These are phyloP conservation scores for Wickerhamomyces canadensis DNA, from an alignment of 805 yeast genomes.

Conservation along the genomic window DNA sequence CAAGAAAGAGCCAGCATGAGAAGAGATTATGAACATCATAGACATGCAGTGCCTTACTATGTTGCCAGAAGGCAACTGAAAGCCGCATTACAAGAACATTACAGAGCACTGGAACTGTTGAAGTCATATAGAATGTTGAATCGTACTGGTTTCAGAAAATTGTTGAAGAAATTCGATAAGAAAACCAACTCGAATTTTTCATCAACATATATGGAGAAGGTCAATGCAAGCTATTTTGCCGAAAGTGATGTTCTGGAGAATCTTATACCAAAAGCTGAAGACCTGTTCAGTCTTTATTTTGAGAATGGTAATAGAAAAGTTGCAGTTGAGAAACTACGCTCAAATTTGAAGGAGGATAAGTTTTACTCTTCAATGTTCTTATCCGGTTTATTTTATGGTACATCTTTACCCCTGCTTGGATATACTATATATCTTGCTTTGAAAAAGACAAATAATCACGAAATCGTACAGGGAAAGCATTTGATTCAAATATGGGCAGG, in stretches of 20 bases:
- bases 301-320: constrained; percentile 64
- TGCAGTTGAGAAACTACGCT: constrained; percentile 64
- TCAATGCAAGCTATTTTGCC: constrained; percentile 53
- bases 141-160: constrained; percentile 83
- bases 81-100: constrained; percentile 64
- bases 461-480: constrained; percentile 49
- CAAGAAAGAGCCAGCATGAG: constrained; percentile 26
- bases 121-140: constrained; percentile 71
- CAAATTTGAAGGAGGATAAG: constrained; percentile 32
- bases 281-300: constrained; percentile 56
- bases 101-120: constrained; percentile 64
- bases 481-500: constrained; percentile 93
- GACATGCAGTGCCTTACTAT: constrained; percentile 47
- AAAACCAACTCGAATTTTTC: constrained; percentile 42
- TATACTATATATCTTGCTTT: constrained; percentile 53
- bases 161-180: constrained; percentile 88
- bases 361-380: constrained; percentile 42
- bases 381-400: constrained; percentile 67
- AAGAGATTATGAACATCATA: constrained; percentile 43
- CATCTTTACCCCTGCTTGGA: constrained; percentile 61
- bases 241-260: constrained; percentile 65
- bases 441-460: constrained; percentile 32
- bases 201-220: constrained; percentile 47
- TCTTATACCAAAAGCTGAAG: constrained; percentile 58
- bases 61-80: constrained; percentile 65